Evolutionary conservation across 2,329 filamentous ascomycete genomes (phyloP).

Genomic region (Exophiala dermatitidis): DNA sequence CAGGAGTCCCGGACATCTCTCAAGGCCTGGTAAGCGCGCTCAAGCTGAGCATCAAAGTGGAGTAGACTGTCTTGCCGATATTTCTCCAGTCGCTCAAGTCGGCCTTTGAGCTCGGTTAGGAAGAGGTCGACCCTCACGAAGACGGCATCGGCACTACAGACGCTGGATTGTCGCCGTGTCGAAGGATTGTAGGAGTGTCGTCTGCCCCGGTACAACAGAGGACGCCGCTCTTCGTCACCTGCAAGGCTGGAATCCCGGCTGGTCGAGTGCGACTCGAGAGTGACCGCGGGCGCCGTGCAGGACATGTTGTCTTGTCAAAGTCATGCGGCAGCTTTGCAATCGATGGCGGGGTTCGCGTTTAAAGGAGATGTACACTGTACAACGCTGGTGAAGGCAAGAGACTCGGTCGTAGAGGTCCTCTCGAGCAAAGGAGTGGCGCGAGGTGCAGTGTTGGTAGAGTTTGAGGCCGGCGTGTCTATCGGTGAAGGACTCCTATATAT

Average conservation of each 20-base stretch:
- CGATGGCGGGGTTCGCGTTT: no score
- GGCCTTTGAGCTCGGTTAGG: conserved; percentile 73
- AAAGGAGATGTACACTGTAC: neutral
- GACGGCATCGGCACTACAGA: conserved; percentile 41
- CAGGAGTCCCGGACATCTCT: conserved; percentile 82
- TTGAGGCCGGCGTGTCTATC: no score
- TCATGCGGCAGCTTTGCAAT: conserved; percentile 13
- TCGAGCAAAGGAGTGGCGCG: no score
- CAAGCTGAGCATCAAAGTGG: conserved; percentile 74
- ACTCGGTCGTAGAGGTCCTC: no score
- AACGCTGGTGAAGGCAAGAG: neutral
- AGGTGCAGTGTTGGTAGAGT: no score
- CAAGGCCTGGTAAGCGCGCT: conserved; percentile 76
- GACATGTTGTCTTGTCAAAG: conserved; percentile 10
- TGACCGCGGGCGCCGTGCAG: conserved; percentile 17
- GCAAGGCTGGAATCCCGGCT: conserved; percentile 16
- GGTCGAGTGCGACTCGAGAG: conserved; percentile 9
- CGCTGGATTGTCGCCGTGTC: conserved; percentile 37
- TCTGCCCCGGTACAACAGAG: conserved; percentile 30
- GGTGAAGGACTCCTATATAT: neutral
- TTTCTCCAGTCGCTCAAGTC: conserved; percentile 79
- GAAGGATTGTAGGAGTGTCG: conserved; percentile 41
- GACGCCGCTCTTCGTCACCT: conserved; percentile 12
- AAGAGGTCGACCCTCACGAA: conserved; percentile 44
- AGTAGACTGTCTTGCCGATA: conserved; percentile 77